Evolutionary conservation across 139 green algal genomes (phyloP), one percentile per base, ranked within the genome.

Genomic region (Coelastrella sp.): DNA sequence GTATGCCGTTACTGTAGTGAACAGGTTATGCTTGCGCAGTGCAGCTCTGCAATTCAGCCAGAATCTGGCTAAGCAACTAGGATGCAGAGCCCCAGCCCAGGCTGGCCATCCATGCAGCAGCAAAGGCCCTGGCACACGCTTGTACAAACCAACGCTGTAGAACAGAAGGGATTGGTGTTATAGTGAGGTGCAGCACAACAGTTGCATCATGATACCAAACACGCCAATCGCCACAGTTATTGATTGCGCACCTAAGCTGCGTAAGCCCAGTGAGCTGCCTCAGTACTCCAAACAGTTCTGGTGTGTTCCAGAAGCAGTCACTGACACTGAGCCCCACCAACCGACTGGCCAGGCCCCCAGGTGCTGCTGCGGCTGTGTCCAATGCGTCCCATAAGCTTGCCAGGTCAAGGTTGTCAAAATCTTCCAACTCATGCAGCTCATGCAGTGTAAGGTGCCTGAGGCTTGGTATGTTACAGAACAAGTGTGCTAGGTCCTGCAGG

Each of bases 341-440:
- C 7, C 73, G 73, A 6, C 22, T 7, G n/a, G 3, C n/a, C 4
- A 90, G 73, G 71, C 71, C 32, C 23, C 68, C 66, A 60, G 22
- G 66, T 19, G 59, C 74, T 74, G 74, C 58, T 19, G 22, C 22
- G 4, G 73, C 74, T 60, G 74, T 59, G 14, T 47, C 13, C 74
- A 90, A 19, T 14, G 59, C 74, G n/a, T 90, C 85, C 85, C 85
- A 90, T 3, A 83, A 23, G 58, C 74, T 90, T 10, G 73, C 58
- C 32, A 68, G 14, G 11, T 83, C 85, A 4, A 90, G 23, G 8
- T 60, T 83, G 60, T 90, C 73, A 64, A 83, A 74, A n/a, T 83
- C 74, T 3, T 90, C 85, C 17, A 90, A 58, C 61, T 90, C 85
- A 57, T 90, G 85, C 4, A 83, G 57, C n/a, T 90, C 85, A 14